Percentiles rank a stretch among this genome's conserved stretches.
phyloP scores from a whole-genome alignment of 371 early-diverging fungal species.

The Mucor piriformis region DNA sequence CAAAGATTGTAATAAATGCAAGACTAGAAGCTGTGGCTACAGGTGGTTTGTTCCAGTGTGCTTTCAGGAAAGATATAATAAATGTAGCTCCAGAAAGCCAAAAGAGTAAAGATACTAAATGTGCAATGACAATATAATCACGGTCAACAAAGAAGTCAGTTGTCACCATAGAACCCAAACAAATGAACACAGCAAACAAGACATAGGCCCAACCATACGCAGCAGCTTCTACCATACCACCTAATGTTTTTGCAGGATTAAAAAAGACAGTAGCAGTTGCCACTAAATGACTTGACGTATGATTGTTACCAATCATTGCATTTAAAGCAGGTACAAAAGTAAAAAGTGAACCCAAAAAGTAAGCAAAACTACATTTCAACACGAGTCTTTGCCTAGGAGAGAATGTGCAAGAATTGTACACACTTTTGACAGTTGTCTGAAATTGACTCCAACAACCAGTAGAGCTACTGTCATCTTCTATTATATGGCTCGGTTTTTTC shows the following conservation, averaged over 20 bases:
- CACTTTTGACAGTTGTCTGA: not conserved
- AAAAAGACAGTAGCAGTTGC: conserved; percentile 71
- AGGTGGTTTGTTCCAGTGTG: conserved; percentile 64
- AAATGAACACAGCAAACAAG: conserved; percentile 52
- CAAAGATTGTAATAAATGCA: conserved; percentile 61
- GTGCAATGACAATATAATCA: conserved; percentile 41
- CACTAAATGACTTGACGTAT: conserved; percentile 60
- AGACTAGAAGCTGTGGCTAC: conserved; percentile 69
- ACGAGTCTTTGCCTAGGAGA: conserved; percentile 48
- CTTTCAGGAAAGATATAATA: conserved; percentile 62
- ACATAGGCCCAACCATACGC: conserved; percentile 61
- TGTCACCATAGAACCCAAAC: conserved; percentile 58
- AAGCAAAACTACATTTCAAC: conserved; percentile 68
- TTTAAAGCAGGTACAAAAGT: conserved; percentile 64
- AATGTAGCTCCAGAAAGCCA: conserved; percentile 67
- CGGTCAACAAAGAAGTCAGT: conserved; percentile 63
- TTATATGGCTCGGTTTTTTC: not conserved
- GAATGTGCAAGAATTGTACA: conserved; percentile 6
- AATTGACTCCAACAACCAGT: conserved; percentile 2
- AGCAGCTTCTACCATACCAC: conserved; percentile 72
- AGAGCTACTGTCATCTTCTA: not conserved
- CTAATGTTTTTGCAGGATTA: conserved; percentile 68
- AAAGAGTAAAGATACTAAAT: conserved; percentile 52
- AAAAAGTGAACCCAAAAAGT: conserved; percentile 61
- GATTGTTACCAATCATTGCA: conserved; percentile 43